Evolutionary conservation across 192 early-diverging fungal genomes (phyloP).

Genomic region (Endogone sp.): DNA sequence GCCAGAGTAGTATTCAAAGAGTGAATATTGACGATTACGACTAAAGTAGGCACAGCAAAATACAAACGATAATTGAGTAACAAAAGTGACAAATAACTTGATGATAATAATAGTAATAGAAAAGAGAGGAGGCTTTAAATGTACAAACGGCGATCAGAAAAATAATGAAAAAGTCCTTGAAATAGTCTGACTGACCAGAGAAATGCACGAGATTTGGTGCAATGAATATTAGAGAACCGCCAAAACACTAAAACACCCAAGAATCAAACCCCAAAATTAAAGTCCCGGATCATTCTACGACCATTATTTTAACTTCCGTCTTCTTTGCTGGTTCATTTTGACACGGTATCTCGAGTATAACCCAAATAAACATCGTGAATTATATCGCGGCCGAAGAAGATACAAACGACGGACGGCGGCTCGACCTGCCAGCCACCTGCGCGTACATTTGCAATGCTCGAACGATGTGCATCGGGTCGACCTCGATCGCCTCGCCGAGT

Average conservation of each 20-base stretch:
- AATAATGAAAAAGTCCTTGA: neutral
- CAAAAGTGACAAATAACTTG: neutral
- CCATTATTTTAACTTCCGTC: neutral
- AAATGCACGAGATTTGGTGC: neutral
- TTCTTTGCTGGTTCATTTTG: too few species aligned
- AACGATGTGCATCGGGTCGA: conserved; percentile 57
- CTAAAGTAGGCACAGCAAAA: neutral
- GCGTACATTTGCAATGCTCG: conserved; percentile 59
- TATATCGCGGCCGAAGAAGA: neutral
- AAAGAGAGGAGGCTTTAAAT: neutral
- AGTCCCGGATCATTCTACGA: neutral
- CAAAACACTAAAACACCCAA: too few species aligned
- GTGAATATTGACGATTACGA: neutral
- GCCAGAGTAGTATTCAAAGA: too few species aligned
- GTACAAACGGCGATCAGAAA: neutral
- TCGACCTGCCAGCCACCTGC: neutral
- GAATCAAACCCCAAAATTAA: neutral
- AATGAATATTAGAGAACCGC: too few species aligned
- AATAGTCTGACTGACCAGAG: neutral
- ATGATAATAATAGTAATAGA: neutral
- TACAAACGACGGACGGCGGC: neutral
- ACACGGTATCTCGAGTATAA: too few species aligned
- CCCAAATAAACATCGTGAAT: too few species aligned
- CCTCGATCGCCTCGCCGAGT: conserved; percentile 51
- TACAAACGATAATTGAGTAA: neutral